phyloP scores from a whole-genome alignment of 805 yeast species.

The Kodamaea kaohsiungensis region DNA sequence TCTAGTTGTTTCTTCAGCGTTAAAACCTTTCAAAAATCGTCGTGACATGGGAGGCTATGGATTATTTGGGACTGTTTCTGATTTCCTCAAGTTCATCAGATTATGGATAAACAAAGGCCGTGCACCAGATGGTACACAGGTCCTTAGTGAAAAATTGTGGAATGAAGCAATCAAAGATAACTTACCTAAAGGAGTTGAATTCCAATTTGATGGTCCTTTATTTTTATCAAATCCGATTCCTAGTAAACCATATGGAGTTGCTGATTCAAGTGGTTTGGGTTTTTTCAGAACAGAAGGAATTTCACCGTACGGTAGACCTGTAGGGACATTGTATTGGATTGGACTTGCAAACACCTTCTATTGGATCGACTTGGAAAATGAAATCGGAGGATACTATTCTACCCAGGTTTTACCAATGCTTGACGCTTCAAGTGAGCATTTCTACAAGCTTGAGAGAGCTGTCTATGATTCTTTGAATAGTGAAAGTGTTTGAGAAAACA shows the following conservation, averaged over 20 bases:
- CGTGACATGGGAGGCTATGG: conserved; percentile 47
- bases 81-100: conserved; percentile 39
- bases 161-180: conserved; percentile 2
- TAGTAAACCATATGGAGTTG: conserved; percentile 7
- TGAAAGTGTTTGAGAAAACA: conserved; percentile 10
- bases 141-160: conserved; percentile 3
- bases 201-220: not conserved
- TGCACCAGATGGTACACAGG: conserved; percentile 33
- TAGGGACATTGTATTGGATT: conserved; percentile 38
- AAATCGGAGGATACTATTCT: conserved; percentile 41
- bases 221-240: conserved; percentile 2
- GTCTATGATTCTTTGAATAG: conserved; percentile 22
- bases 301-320: conserved; percentile 36
- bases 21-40: not conserved
- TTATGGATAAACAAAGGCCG: conserved; percentile 42
- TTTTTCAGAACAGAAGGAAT: conserved; percentile 16
- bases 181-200: conserved; percentile 4
- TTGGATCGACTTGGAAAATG: conserved; percentile 42
- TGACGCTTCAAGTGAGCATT: conserved; percentile 23
- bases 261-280: conserved; percentile 7
- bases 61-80: conserved; percentile 36
- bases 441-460: conserved; percentile 24
- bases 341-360: conserved; percentile 41
- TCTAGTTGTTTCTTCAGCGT: not conserved
- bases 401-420: conserved; percentile 37